phyloP scores from a whole-genome alignment of 2,329 filamentous ascomycete species.

The Penicillium sp. region DNA sequence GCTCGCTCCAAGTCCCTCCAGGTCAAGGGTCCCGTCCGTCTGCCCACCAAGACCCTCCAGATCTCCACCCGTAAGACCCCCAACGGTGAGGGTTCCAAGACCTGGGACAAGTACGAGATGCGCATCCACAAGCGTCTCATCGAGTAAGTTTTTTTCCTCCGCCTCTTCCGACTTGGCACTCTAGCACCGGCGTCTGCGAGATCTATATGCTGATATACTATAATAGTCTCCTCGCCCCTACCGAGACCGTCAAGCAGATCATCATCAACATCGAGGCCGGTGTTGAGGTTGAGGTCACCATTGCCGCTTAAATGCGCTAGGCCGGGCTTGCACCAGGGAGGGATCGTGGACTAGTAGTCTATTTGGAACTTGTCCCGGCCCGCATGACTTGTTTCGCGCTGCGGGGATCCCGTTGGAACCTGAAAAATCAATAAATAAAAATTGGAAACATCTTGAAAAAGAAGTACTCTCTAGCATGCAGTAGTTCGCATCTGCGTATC shows the following conservation, averaged over 20 bases:
- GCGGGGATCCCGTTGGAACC: slow-evolving; percentile 31
- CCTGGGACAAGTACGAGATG: slow-evolving; percentile 99
- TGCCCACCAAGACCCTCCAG: slow-evolving; percentile 95
- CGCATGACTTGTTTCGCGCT: slow-evolving; percentile 16
- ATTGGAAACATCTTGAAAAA: slow-evolving; percentile 33
- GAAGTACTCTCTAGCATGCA: neutral
- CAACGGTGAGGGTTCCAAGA: slow-evolving; percentile 99
- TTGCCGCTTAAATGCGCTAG: slow-evolving; percentile 46
- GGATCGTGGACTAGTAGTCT: slow-evolving; percentile 20
- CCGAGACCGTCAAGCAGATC: slow-evolving; percentile 64
- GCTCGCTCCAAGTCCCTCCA: slow-evolving; percentile 97
- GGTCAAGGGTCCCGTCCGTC: slow-evolving; percentile 96
- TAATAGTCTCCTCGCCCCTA: slow-evolving; percentile 83
- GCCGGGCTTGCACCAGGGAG: slow-evolving; percentile 21
- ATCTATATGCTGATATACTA: slow-evolving; percentile 14
- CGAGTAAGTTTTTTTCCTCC: slow-evolving; percentile 57
- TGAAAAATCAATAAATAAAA: slow-evolving; percentile 30
- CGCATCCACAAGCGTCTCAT: slow-evolving; percentile 98
- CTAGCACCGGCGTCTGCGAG: neutral
- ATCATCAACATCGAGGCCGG: slow-evolving; percentile 54
- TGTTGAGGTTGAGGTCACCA: slow-evolving; percentile 53
- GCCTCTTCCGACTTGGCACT: neutral
- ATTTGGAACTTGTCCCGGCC: slow-evolving; percentile 18
- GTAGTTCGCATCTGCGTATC: neutral
- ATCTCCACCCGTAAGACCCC: slow-evolving; percentile 98